Base-by-base conservation (phyloP, 1,284 basidiomycete species). In the Athelia sp. region DNA sequence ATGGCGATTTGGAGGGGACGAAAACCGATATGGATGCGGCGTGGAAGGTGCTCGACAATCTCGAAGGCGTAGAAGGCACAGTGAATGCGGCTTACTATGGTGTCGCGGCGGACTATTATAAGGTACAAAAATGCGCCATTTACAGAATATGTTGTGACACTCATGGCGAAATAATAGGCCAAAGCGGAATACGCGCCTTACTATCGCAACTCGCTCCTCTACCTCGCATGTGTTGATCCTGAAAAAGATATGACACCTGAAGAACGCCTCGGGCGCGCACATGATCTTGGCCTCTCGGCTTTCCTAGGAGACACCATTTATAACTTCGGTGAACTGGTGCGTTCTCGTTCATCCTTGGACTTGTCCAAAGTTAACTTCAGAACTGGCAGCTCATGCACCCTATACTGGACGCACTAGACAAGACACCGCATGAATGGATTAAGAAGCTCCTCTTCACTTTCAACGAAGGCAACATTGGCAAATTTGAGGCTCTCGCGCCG, bases 151-250 rank as follows among this genome's bases (percentile, higher is more conserved):
- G 15, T n/a, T n/a, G 58, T 40, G 53, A 42, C 46, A 44, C 50
- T 47, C 50, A 13, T 46, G 21, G 53, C 24, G 26, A 9, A 23
- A 38, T 45, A 48, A 2, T 59, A 95, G 91, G 88, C 92, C 35
- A 97, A 97, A 69, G 93, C 93, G 35, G 95, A 98, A 59, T 99
- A 98, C 63, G 93, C 83, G 19, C 90, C 92, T 8, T 99, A 98
- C 72, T 99, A 99, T 78, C 87, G 89, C 64, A 90, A 95, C 61
- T 97, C 96, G n/a, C 72, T 99, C 52, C 81, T 99, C 21, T 98
- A 94, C 72, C 85, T 99, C 46, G 96, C 96, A 19, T 99, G 97
- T 66, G 84, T 98, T 53, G 90, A 97, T 64, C 63, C 81, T 38
- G 79, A 81, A 49, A 82, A 72, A 53, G 93, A 96, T 60, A 80